A percentile compares a stretch with the other conserved stretches of the same genome.
These are phyloP conservation scores for Cystobasidiaceae sp. DNA, from an alignment of 1,284 basidiomycete species.

Conservation along the genomic window DNA sequence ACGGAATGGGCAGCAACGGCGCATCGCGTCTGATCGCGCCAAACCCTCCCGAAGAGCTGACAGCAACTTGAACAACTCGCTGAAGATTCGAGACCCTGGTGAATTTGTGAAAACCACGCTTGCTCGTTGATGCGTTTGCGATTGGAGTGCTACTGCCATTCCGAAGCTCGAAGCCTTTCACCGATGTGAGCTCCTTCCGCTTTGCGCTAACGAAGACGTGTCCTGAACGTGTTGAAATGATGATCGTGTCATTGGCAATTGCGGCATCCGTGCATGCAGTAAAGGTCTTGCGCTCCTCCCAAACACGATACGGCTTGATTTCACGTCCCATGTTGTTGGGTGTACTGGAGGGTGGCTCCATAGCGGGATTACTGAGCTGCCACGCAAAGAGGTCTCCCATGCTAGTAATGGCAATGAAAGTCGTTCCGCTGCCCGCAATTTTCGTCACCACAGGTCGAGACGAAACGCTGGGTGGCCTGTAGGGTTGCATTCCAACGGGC, in stretches of 20 bases:
- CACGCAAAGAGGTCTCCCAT: slow-evolving; percentile 92
- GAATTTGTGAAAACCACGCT: slow-evolving; percentile 59
- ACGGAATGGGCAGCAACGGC: slow-evolving; percentile 56
- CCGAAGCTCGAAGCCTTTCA: slow-evolving; percentile 32
- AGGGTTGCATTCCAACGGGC: slow-evolving; percentile 45
- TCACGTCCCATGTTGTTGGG: slow-evolving; percentile 35
- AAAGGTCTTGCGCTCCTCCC: slow-evolving; percentile 80
- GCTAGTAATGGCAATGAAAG: slow-evolving; percentile 77
- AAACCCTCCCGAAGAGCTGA: slow-evolving; percentile 83
- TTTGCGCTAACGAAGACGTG: slow-evolving; percentile 83
- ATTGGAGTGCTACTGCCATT: slow-evolving; percentile 37
- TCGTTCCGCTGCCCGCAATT: slow-evolving; percentile 71
- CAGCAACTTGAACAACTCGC: slow-evolving; percentile 74
- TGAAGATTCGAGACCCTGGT: slow-evolving; percentile 75
- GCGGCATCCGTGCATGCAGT: slow-evolving; percentile 86
- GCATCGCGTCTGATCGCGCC: slow-evolving; percentile 77
- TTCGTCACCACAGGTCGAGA: slow-evolving; percentile 70
- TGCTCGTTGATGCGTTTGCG: slow-evolving; percentile 51
- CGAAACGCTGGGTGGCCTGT: slow-evolving; percentile 68
- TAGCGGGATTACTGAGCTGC: slow-evolving; percentile 51
- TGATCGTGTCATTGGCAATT: slow-evolving; percentile 76
- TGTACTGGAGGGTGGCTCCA: slow-evolving; percentile 30
- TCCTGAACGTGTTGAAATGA: slow-evolving; percentile 90
- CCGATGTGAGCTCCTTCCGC: slow-evolving; percentile 42
- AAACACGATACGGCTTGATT: slow-evolving; percentile 81